Base-by-base conservation (phyloP, 75 land plant genomes). In the Isoetes taiwanensis region DNA sequence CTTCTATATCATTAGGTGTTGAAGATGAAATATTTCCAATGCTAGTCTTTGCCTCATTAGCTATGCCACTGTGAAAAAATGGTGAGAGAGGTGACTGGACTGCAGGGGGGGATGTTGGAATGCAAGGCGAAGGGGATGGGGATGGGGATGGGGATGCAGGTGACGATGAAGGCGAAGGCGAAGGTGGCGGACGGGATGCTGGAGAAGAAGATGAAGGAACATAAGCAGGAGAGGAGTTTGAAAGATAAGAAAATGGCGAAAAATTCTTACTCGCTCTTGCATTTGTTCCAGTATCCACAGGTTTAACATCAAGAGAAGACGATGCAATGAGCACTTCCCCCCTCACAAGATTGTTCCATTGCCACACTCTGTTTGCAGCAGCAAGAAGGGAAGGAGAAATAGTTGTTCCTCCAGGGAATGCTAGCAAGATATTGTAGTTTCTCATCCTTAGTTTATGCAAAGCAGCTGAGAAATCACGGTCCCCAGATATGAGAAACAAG, bases 401-500 rank as follows among this genome's bases (percentile, higher is more conserved):
- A n/a, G n/a, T n/a, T n/a, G 59, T 68, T 24, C 27, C 34, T 1
- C 26, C n/a, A 53, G 76, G 75, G 32, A 41, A 59, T 3, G 91
- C 85, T 56, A 79, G 71, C 28, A 86, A 68, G 48, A 86, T 61
- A 63, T 86, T 79, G 74, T 86, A 86, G 55, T 83, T 83, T 58
- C 41, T 82, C 91, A 86, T 82, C 30, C 80, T 72, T 35, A 86
- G 56, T n/a, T 81, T 58, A 37, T 86, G 91, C 19, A 86, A 50
- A 28, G 74, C 57, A 39, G 56, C 56, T 8, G 91, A 73, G 58
- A 86, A 79, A 46, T 77, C 86, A 50, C 69, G 66, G 40, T 82
- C 91, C 8, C 91, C 83, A 35, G 91, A 82, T 43, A 86, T 86
- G 31, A 86, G 41, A 61, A 86, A 78, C 41, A 86, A 55, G 62